Base-by-base conservation (phyloP, 805 yeast species). In the Yamadazyma insecticola region DNA sequence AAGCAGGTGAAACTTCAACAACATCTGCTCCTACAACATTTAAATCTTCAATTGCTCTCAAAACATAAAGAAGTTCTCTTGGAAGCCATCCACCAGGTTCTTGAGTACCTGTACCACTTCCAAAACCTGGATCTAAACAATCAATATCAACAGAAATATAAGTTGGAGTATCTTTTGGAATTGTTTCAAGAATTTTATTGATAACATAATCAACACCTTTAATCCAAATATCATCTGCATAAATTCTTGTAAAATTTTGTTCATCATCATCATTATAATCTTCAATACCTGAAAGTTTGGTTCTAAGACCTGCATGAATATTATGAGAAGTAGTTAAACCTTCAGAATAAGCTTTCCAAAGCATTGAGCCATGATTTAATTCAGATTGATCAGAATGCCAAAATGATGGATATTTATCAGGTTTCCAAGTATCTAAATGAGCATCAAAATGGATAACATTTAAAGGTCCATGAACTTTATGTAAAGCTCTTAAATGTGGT, bases 381-480 rank as follows among this genome's bases (percentile, higher is more conserved):
- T 78, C 76, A 24, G 72, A 61, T 44, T 69, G 72, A 22, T 70
- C 68, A n/a, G 76, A 63, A 44, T 63, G 65, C 81, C 81, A 74
- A 47, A 67, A 72, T 12, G 76, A 60, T 15, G 85, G 82, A 48
- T 82, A 83, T 51, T 77, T 71, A 37, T 72, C 66, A 8, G 94
- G 92, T 40, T 77, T 53, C 90, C 88, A 73, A 4, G 94, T 84
- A 53, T 85, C 94, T 43, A 84, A 67, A 57, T 84, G 94, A 10
- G 92, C 90, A 50, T 85, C 95, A 44, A 85, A 82, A 55, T 85
- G 95, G 34, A 85, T 73, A 22, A 85, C 77, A 14, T 85, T 76
- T 29, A 85, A 56, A 13, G 76, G 76, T 1, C 90, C 92, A 47
- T 84, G 74, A 13, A 71, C 47, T 31, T 72, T 60, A 37, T 72